phyloP scores from a whole-genome alignment of 2,329 filamentous ascomycete genomes.

The Alternaria sp. region DNA sequence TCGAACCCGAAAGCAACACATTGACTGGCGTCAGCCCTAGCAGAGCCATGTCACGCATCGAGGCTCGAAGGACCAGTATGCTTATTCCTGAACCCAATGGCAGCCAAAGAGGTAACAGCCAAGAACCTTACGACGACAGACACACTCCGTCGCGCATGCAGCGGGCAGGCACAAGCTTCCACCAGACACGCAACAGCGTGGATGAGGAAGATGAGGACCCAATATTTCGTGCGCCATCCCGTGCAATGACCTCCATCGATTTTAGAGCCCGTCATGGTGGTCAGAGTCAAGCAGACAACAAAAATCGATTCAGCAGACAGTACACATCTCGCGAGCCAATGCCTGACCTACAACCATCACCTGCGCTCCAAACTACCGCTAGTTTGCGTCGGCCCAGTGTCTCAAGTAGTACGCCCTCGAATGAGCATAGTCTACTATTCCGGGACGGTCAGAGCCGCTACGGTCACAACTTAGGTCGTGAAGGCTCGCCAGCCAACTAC shows the following conservation, averaged over 20 bases:
- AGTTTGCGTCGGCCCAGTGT: conserved; percentile 45
- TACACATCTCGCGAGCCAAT: conserved; percentile 51
- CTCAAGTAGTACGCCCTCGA: conserved; percentile 27
- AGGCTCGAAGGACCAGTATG: conserved; percentile 54
- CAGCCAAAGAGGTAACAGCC: conserved; percentile 42
- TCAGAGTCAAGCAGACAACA: conserved; percentile 34
- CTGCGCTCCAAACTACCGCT: conserved; percentile 38
- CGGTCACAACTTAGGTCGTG: conserved; percentile 33
- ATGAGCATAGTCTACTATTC: conserved; percentile 41
- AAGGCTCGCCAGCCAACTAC: conserved; percentile 40
- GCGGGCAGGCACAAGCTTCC: conserved; percentile 51
- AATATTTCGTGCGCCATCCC: conserved; percentile 56
- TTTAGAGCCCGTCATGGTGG: conserved; percentile 42
- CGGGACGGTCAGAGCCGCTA: conserved; percentile 40
- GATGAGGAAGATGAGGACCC: conserved; percentile 50
- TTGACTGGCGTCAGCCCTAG: conserved; percentile 45
- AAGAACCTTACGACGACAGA: conserved; percentile 35
- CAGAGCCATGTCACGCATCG: conserved; percentile 54
- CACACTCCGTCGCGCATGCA: conserved; percentile 41
- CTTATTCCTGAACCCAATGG: conserved; percentile 24
- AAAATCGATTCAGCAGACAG: conserved; percentile 38
- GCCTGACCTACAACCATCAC: conserved; percentile 47
- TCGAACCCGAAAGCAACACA: conserved; percentile 48
- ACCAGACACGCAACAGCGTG: conserved; percentile 45
- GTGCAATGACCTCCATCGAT: conserved; percentile 56